Evolutionary conservation across 768 basidiomycete species (phyloP).

Genomic region (Tylopilus vinaceipallidus): DNA sequence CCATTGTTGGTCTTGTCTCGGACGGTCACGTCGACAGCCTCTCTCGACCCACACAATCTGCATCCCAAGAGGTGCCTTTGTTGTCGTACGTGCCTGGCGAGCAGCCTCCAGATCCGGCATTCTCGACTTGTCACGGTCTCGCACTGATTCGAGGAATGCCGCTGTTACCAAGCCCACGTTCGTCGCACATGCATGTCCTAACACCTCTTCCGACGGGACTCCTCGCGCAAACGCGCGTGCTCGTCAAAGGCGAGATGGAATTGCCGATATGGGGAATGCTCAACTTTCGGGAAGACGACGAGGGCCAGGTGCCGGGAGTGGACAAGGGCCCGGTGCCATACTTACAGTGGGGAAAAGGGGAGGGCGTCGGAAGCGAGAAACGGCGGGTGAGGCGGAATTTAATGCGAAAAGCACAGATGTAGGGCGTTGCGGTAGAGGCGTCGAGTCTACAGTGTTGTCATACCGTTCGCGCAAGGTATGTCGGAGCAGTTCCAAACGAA

Average conservation of each 20-base stretch:
- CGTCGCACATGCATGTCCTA: constrained; percentile 61
- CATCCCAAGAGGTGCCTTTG: not conserved
- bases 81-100: constrained; percentile 62
- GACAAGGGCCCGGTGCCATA: constrained; percentile 66
- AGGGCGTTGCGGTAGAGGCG: too few relatives aligned
- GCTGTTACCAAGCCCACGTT: constrained; percentile 27
- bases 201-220: constrained; percentile 63
- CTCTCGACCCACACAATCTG: not conserved
- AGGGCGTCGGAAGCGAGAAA: constrained; percentile 70
- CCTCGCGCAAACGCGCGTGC: constrained; percentile 33
- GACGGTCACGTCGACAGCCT: not conserved
- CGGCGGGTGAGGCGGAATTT: constrained; percentile 79
- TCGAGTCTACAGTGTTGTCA: too few relatives aligned
- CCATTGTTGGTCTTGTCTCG: constrained; percentile 72
- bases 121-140: constrained; percentile 70
- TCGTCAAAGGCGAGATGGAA: constrained; percentile 89
- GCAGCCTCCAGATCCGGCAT: constrained; percentile 51
- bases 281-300: constrained; percentile 52
- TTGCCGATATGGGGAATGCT: constrained; percentile 86
- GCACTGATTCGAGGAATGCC: constrained; percentile 63
- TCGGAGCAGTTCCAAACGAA: too few relatives aligned
- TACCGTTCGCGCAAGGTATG: too few relatives aligned
- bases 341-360: constrained; percentile 71
- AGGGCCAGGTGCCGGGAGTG: constrained; percentile 45
- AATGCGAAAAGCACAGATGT: constrained; percentile 80